Conservation (phyloP, 78 protist genomes). For the Anaeramoeba flamelloides region DNA sequence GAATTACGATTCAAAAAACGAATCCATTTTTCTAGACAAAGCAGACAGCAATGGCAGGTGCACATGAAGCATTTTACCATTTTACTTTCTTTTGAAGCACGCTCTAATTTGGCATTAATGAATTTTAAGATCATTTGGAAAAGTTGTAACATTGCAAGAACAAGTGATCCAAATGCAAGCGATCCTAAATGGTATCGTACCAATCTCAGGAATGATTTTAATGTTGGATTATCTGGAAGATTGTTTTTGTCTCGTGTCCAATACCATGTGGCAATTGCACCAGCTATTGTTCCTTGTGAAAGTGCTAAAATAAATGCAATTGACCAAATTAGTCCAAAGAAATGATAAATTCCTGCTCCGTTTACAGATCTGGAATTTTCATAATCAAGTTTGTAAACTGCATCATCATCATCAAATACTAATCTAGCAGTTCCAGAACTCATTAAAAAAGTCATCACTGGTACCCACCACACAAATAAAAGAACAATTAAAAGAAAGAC, state of each 20-base stretch:
- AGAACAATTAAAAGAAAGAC: constrained; percentile 1
- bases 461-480: constrained; percentile 33
- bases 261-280: constrained; percentile 50
- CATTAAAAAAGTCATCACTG: not conserved
- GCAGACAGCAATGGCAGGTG: constrained; percentile 19
- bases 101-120: not conserved
- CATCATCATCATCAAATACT: too few species aligned
- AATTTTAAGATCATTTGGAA: constrained; percentile 8
- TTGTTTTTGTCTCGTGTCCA: constrained; percentile 31
- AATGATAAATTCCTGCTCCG: constrained; percentile 19
- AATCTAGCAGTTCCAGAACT: too few species aligned
- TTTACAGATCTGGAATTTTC: too few species aligned
- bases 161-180: constrained; percentile 26
- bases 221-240: not conserved
- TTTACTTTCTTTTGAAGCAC: not conserved
- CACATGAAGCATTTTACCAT: not conserved
- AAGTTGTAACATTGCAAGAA: constrained; percentile 23
- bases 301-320: constrained; percentile 40
- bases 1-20: constrained; percentile 21
- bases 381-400: too few species aligned
- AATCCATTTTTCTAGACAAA: constrained; percentile 14
- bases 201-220: constrained; percentile 3
- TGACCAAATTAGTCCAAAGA: constrained; percentile 57
- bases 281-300: constrained; percentile 38
- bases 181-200: constrained; percentile 23